These are phyloP conservation scores for Zostera marina DNA, from an alignment of 116 monocot species.

Conservation along the genomic window DNA sequence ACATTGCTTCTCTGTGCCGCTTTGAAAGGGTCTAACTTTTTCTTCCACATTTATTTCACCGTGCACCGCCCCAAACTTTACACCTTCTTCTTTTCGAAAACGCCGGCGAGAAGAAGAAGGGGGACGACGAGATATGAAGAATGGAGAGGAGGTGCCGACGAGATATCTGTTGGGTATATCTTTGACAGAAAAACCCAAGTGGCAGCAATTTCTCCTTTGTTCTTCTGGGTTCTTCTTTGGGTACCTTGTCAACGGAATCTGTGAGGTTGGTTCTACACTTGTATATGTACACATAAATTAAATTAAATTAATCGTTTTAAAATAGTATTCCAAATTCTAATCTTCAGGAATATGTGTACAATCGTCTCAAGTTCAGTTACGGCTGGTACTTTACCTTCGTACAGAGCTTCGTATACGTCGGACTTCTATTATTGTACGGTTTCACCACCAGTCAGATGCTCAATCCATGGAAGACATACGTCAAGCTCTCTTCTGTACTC, in stretches of 20 bases:
- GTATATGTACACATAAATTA: too few species aligned
- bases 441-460: constrained; percentile 83
- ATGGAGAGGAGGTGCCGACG: constrained; percentile 34
- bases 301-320: too few species aligned
- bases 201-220: constrained; percentile 33
- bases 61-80: too few species aligned
- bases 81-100: too few species aligned
- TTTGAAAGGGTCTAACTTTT: too few species aligned
- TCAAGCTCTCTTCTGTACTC: constrained; percentile 58
- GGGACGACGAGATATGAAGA: constrained; percentile 4
- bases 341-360: constrained; percentile 72
- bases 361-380: constrained; percentile 75
- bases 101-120: not conserved
- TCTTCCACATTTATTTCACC: too few species aligned
- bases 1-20: too few species aligned
- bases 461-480: constrained; percentile 77
- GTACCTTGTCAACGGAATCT: constrained; percentile 77
- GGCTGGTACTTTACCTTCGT: constrained; percentile 98
- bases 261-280: constrained; percentile 26
- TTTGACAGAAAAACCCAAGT: constrained; percentile 36
- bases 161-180: constrained; percentile 61
- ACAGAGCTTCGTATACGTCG: constrained; percentile 72
- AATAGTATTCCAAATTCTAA: not conserved
- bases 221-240: constrained; percentile 76
- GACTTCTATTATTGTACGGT: constrained; percentile 56